These are phyloP conservation scores for Misopates orontium DNA, from an alignment of 257 asterid genomes.

Conservation along the genomic window DNA sequence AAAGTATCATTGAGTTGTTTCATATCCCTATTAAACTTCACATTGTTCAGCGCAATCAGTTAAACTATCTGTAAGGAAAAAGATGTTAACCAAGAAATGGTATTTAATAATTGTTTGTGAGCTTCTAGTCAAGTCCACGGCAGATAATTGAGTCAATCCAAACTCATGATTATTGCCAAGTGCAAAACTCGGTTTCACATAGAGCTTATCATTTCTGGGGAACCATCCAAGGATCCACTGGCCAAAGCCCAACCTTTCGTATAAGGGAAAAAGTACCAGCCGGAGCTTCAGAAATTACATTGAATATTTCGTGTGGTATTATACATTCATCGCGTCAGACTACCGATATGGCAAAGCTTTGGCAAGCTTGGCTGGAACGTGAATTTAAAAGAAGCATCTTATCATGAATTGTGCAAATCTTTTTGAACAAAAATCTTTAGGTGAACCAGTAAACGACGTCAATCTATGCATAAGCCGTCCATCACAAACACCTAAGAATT, in stretches of 20 bases:
- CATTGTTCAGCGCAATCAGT: not conserved
- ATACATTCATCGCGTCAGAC: constrained; percentile 3
- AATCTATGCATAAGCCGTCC: not conserved
- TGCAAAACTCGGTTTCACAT: not conserved
- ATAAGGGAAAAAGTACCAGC: not conserved
- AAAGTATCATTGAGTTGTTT: not conserved
- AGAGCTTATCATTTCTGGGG: constrained; percentile 1
- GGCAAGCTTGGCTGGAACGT: not conserved
- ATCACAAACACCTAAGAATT: not conserved
- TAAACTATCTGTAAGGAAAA: not conserved
- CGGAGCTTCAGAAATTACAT: not conserved
- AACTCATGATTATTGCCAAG: no score
- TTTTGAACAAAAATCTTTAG: not conserved
- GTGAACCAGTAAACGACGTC: constrained; percentile 3
- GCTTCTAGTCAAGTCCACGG: not conserved
- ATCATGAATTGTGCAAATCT: constrained; percentile 1
- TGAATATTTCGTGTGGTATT: not conserved
- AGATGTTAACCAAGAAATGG: not conserved
- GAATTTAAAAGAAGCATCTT: not conserved
- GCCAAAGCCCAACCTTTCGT: not conserved
- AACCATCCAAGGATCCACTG: not conserved
- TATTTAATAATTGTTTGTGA: not conserved
- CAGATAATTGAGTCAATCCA: not conserved
- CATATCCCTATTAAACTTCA: not conserved
- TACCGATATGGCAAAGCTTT: not conserved